Evolutionary conservation across 345 rosid species (phyloP).

Genomic region (Clausena lansium): DNA sequence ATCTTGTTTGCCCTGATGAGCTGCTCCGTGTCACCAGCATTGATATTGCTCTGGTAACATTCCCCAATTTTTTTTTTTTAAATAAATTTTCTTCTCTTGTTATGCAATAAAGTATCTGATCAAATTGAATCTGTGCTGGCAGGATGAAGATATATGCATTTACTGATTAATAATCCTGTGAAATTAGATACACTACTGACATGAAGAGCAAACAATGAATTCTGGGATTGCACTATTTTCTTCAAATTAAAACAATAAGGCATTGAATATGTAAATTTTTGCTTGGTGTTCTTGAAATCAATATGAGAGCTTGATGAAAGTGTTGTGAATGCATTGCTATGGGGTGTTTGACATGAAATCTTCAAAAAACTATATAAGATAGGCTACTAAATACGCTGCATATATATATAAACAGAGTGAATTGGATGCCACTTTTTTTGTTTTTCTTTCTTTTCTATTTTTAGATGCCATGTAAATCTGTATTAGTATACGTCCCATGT

Average conservation of each 20-base stretch:
- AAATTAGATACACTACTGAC: not conserved
- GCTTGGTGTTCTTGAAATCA: not conserved
- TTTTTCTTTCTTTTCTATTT: not conserved
- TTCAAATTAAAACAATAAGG: constrained; percentile 3
- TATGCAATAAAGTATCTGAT: not conserved
- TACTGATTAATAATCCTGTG: not conserved
- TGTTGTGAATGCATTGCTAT: not conserved
- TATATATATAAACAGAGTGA: not conserved
- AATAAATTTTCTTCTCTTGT: not conserved
- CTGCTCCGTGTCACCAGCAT: constrained; percentile 97
- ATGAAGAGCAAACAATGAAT: constrained; percentile 1
- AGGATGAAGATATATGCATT: not conserved
- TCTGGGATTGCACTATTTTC: not conserved
- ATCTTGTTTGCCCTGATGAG: constrained; percentile 99
- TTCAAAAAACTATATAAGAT: not conserved
- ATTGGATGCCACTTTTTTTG: not conserved
- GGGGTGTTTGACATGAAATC: not conserved
- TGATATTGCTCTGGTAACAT: constrained; percentile 85
- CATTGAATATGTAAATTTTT: not conserved
- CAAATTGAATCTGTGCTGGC: not conserved
- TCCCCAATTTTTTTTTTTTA: not conserved
- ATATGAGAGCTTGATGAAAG: constrained; percentile 1
- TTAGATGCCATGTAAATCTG: not conserved
- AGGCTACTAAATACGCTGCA: not conserved
- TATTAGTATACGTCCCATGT: not conserved